Evolutionary conservation across 2,329 filamentous ascomycete genomes (phyloP).

Genomic region (Hypoxylon sp.): DNA sequence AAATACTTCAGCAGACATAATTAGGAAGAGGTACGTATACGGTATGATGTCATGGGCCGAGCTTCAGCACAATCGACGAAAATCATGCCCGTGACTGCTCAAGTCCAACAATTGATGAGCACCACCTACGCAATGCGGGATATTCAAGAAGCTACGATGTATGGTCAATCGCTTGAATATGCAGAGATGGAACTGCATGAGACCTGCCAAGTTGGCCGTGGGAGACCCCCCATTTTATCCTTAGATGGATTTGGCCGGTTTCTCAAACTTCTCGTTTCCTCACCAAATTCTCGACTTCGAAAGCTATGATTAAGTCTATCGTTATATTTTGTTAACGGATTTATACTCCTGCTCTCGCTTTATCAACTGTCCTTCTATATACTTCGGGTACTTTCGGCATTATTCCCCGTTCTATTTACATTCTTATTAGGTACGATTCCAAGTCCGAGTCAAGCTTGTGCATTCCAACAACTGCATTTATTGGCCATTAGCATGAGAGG

Average conservation of each 20-base stretch:
- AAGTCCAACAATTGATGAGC: not conserved
- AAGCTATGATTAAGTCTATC: not conserved
- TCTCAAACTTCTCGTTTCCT: conserved; percentile 2
- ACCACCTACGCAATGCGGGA: not conserved
- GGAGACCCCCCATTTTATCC: not conserved
- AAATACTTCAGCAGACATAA: not conserved
- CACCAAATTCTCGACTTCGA: not conserved
- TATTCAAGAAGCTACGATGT: conserved; percentile 4
- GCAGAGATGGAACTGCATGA: conserved; percentile 1
- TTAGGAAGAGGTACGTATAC: not conserved
- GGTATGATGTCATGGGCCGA: not conserved
- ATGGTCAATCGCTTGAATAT: not conserved
- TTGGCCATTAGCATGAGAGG: not conserved
- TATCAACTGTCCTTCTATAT: not conserved
- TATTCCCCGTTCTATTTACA: not conserved
- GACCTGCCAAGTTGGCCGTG: not conserved
- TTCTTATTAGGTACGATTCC: not conserved
- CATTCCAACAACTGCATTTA: not conserved
- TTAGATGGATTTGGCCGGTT: not conserved
- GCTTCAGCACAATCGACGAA: not conserved
- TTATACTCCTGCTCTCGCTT: not conserved
- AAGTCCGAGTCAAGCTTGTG: not conserved
- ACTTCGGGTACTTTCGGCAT: not conserved
- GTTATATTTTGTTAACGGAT: not conserved
- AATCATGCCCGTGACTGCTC: not conserved